Evolutionary conservation across 2,329 filamentous ascomycete species (phyloP).

Genomic region (Cladophialophora bantiana): DNA sequence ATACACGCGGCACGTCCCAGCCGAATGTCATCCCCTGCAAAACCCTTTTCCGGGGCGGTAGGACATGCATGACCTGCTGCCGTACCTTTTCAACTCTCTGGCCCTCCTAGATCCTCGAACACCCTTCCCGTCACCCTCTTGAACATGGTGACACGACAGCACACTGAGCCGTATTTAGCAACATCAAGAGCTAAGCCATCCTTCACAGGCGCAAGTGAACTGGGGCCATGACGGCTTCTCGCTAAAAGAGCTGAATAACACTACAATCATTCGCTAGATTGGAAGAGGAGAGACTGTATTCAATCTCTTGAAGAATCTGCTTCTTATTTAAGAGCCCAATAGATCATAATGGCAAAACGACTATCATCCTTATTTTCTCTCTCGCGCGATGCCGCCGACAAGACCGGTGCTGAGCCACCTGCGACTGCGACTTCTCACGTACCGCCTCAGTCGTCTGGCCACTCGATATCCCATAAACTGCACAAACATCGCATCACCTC

Average conservation of each 20-base stretch:
- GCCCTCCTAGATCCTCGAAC: conserved; percentile 1
- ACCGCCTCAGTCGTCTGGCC: conserved; percentile 21
- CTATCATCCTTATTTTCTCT: conserved; percentile 38
- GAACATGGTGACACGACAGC: conserved; percentile 13
- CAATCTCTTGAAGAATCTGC: not conserved
- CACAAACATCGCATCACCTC: conserved; percentile 33
- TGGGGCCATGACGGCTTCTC: not conserved
- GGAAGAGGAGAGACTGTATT: not conserved
- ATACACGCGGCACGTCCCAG: not conserved
- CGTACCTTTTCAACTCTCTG: not conserved
- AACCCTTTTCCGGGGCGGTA: not conserved
- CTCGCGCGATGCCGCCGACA: conserved; percentile 33
- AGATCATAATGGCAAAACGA: conserved; percentile 29
- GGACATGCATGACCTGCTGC: not conserved
- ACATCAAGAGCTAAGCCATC: not conserved
- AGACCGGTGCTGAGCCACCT: not conserved
- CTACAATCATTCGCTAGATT: not conserved
- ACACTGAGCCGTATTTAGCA: not conserved
- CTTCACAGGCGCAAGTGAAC: conserved; percentile 7
- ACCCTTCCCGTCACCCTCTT: not conserved
- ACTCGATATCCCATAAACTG: conserved; percentile 21
- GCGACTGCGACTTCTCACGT: conserved; percentile 2
- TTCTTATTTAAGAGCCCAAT: not conserved
- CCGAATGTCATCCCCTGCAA: conserved; percentile 4
- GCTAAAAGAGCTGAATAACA: not conserved